These are phyloP conservation scores for Phlebopus sp. DNA, from an alignment of 1,284 basidiomycete species.

Conservation along the genomic window DNA sequence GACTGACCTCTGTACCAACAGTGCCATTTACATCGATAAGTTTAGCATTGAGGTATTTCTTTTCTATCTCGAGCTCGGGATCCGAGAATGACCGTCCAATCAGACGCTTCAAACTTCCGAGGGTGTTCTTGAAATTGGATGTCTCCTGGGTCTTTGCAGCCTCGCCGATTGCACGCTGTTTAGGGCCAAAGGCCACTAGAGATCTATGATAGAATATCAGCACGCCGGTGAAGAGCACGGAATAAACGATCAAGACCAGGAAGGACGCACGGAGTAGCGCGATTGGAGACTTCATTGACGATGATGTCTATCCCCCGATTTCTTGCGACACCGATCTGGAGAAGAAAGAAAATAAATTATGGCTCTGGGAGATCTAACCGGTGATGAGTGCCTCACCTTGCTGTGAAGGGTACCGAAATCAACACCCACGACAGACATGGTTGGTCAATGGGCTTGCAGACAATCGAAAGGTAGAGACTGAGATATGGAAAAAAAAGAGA, in stretches of 20 bases:
- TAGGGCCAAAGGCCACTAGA: slow-evolving; percentile 87
- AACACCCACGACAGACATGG: slow-evolving; percentile 86
- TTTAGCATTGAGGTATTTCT: slow-evolving; percentile 84
- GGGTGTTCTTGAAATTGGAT: slow-evolving; percentile 96
- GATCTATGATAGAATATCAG: slow-evolving; percentile 51
- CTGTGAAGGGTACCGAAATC: slow-evolving; percentile 88
- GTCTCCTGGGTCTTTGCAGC: slow-evolving; percentile 94
- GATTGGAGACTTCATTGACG: slow-evolving; percentile 93
- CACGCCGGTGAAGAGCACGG: neutral
- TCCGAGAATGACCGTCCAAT: slow-evolving; percentile 77
- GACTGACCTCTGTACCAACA: slow-evolving; percentile 77
- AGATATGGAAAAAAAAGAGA: neutral
- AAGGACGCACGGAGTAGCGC: slow-evolving; percentile 78
- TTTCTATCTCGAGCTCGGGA: slow-evolving; percentile 80
- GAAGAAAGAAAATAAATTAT: slow-evolving; percentile 16
- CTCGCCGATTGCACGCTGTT: slow-evolving; percentile 88
- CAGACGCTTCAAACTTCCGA: slow-evolving; percentile 87
- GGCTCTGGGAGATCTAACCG: slow-evolving; percentile 8
- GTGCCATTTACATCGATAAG: slow-evolving; percentile 80
- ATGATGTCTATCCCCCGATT: slow-evolving; percentile 95
- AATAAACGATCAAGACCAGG: neutral
- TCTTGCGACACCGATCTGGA: slow-evolving; percentile 87
- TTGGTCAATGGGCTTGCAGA: slow-evolving; percentile 1
- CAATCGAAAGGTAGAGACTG: neutral
- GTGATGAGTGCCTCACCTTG: slow-evolving; percentile 53